A percentile compares a stretch with the other conserved stretches of the same genome.
Conservation (phyloP, 179 eudicot genomes). For the Beta macrorhiza region DNA sequence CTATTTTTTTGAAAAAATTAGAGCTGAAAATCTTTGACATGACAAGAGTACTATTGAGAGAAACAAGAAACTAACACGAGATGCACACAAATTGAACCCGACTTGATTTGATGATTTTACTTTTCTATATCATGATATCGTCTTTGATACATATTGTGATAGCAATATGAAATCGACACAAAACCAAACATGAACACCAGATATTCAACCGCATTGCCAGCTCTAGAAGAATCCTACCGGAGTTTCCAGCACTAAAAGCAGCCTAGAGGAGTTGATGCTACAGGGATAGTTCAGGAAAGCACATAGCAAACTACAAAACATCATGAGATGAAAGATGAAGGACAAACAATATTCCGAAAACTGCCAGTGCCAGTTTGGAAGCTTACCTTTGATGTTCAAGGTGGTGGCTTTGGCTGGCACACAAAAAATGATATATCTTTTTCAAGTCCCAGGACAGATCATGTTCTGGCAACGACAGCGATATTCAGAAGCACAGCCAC, state of each 20-base stretch:
- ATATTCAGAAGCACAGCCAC: constrained; percentile 27
- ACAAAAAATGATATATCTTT: constrained; percentile 3
- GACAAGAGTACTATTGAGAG: too few species aligned
- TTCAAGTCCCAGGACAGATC: constrained; percentile 23
- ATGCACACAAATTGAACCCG: too few species aligned
- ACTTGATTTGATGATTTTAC: too few species aligned
- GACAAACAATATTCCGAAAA: constrained; percentile 22
- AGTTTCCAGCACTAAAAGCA: constrained; percentile 16
- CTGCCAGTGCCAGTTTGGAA: constrained; percentile 19
- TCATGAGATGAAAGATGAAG: constrained; percentile 21
- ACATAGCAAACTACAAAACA: background rate
- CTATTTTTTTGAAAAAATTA: too few species aligned
- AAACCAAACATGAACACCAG: too few species aligned
- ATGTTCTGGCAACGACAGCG: constrained; percentile 36
- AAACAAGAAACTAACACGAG: too few species aligned
- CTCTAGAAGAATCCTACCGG: background rate
- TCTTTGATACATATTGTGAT: too few species aligned
- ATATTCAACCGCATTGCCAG: too few species aligned
- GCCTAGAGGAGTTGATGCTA: constrained; percentile 5
- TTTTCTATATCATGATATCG: too few species aligned
- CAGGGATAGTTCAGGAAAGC: constrained; percentile 8
- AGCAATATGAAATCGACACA: too few species aligned
- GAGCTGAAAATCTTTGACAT: too few species aligned
- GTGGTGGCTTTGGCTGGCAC: background rate
- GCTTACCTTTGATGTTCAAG: constrained; percentile 32